Evolutionary conservation across 306 rosid genomes (phyloP).

Genomic region (Alnus glutinosa): DNA sequence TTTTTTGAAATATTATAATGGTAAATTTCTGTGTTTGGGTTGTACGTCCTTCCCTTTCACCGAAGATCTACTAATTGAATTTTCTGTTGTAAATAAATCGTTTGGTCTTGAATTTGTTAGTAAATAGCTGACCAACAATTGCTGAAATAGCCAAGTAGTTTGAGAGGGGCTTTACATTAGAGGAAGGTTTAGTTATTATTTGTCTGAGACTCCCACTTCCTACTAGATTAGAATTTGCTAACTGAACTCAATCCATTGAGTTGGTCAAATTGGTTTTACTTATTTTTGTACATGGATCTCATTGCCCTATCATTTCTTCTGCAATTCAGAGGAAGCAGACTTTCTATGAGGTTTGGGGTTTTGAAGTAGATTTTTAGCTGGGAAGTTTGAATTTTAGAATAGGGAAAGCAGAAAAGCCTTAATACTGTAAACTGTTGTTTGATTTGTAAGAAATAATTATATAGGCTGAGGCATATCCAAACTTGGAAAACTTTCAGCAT

Average conservation of each 20-base stretch:
- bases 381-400: too few relatives aligned
- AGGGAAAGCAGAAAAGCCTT: not conserved
- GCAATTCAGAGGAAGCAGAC: not conserved
- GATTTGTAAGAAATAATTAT: not conserved
- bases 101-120: not conserved
- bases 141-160: too few relatives aligned
- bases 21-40: not conserved
- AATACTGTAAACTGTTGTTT: not conserved
- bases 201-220: too few relatives aligned
- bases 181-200: too few relatives aligned
- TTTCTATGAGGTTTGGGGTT: too few relatives aligned
- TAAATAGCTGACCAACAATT: not conserved
- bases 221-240: too few relatives aligned
- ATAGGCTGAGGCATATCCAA: not conserved
- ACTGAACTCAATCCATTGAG: not conserved
- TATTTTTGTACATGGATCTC: not conserved
- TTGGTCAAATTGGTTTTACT: too few relatives aligned
- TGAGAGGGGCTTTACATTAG: not conserved
- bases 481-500: not conserved
- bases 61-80: not conserved
- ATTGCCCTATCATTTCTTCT: not conserved
- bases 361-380: not conserved
- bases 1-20: not conserved
- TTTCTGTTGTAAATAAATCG: not conserved
- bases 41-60: not conserved